Conservation (phyloP, 164 flowering plant species). For the Umbilicus rupestris region DNA sequence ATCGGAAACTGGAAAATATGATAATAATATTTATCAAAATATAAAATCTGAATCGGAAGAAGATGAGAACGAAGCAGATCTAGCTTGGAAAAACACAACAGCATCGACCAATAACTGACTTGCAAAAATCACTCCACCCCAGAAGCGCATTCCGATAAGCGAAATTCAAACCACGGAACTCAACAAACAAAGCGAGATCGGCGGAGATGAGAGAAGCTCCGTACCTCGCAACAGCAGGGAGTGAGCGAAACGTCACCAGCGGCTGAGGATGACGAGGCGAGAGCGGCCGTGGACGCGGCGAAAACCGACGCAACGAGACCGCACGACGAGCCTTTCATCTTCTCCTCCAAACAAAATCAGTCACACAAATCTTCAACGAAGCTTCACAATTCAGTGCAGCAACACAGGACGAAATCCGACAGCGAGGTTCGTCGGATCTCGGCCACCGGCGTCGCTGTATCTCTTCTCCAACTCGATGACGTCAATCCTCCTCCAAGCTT, state of each 20-base stretch:
- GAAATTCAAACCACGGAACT: neutral
- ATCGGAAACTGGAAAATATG: neutral
- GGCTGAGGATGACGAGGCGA: constrained; percentile 21
- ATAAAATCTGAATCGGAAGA: too few species aligned
- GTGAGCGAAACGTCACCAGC: constrained; percentile 12
- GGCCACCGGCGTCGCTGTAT: constrained; percentile 9
- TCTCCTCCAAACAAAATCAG: too few species aligned
- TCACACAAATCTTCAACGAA: neutral
- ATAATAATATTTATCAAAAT: too few species aligned
- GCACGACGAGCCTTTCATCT: constrained; percentile 33
- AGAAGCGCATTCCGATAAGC: neutral
- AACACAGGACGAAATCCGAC: constrained; percentile 31
- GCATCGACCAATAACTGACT: too few species aligned
- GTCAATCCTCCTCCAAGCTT: too few species aligned
- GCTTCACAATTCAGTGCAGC: neutral
- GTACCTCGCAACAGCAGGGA: constrained; percentile 14
- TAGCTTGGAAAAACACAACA: too few species aligned
- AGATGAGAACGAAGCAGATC: too few species aligned
- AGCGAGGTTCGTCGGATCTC: constrained; percentile 31
- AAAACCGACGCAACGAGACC: constrained; percentile 32
- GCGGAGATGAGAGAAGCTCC: neutral
- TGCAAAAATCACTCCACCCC: too few species aligned
- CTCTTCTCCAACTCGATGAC: too few species aligned
- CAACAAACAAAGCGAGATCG: neutral
- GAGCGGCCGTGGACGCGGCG: constrained; percentile 45